phyloP scores from a whole-genome alignment of 2,329 filamentous ascomycete genomes.

The Cercospora zeae-maydis region DNA sequence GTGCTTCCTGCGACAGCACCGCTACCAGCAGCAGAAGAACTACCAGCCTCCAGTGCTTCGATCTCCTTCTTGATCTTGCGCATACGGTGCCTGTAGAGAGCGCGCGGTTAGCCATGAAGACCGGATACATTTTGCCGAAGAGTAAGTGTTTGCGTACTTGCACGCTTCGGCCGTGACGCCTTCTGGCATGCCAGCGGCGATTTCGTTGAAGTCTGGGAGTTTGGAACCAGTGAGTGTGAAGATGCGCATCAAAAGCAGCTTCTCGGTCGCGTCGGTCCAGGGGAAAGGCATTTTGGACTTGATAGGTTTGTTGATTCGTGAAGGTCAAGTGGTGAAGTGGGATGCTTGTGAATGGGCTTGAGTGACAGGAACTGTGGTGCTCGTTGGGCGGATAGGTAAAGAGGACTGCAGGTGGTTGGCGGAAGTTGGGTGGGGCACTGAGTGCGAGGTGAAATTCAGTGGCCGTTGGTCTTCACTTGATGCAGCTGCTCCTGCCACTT shows the following conservation, averaged over 20 bases:
- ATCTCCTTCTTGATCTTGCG: constrained; percentile 8
- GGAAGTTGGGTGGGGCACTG: not conserved
- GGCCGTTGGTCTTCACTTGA: not conserved
- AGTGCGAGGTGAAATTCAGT: not conserved
- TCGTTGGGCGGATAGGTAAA: not conserved
- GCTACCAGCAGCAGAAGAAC: not conserved
- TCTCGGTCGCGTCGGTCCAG: constrained; percentile 12
- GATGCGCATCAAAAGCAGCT: constrained; percentile 6
- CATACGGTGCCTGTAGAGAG: constrained; percentile 2
- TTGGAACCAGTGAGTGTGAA: not conserved
- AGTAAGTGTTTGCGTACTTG: not conserved
- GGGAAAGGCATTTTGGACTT: not conserved
- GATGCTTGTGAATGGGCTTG: not conserved
- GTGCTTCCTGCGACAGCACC: not conserved
- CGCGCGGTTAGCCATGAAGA: not conserved
- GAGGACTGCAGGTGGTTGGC: not conserved
- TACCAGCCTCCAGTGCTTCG: not conserved
- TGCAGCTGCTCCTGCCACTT: not conserved
- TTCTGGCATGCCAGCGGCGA: not conserved
- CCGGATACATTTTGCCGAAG: not conserved
- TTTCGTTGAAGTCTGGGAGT: constrained; percentile 3
- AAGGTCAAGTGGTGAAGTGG: not conserved
- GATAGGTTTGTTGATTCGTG: not conserved
- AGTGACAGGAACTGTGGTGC: not conserved
- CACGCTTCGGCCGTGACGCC: constrained; percentile 3